Conservation (phyloP, 495 filamentous ascomycete genomes). For the Cryomyces antarcticus region DNA sequence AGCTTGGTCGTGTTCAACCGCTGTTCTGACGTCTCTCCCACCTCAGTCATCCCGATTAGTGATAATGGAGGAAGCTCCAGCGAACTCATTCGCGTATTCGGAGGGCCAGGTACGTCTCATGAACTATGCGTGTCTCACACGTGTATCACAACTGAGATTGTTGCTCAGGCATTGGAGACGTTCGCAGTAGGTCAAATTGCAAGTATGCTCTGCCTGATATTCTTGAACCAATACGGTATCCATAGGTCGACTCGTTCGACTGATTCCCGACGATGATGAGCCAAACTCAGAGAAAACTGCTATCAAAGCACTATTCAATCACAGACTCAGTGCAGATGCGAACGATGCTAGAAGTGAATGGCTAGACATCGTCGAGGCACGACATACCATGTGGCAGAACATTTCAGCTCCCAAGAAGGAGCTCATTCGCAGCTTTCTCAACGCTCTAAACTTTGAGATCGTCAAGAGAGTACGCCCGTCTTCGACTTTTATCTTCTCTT, state of each 20-base stretch:
- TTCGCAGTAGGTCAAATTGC: conserved; percentile 44
- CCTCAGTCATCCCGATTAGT: conserved; percentile 59
- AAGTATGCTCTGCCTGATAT: background rate
- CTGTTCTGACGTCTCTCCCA: conserved; percentile 14
- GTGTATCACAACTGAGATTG: background rate
- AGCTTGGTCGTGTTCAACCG: too few relatives aligned
- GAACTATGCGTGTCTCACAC: too few relatives aligned
- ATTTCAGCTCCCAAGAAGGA: conserved; percentile 75
- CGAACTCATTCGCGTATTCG: conserved; percentile 81
- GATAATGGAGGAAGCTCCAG: conserved; percentile 89
- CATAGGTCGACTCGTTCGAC: conserved; percentile 65
- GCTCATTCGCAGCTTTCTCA: conserved; percentile 78
- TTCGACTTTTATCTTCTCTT: conserved; percentile 70
- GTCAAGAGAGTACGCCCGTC: conserved; percentile 64
- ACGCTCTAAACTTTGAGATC: conserved; percentile 74
- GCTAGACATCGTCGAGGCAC: conserved; percentile 74
- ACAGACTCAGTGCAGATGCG: conserved; percentile 46
- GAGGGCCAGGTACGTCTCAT: conserved; percentile 41
- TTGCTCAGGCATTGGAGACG: conserved; percentile 51
- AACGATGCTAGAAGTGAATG: conserved; percentile 44
- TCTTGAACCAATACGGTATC: background rate
- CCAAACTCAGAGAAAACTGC: conserved; percentile 43
- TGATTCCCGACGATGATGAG: conserved; percentile 43
- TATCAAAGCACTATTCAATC: conserved; percentile 66
- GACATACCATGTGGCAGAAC: conserved; percentile 48